Percentiles rank a stretch among this genome's conserved stretches.
Evolutionary conservation across 352 stramenopile genomes (phyloP).

Genomic region (Pythium folliculosum): DNA sequence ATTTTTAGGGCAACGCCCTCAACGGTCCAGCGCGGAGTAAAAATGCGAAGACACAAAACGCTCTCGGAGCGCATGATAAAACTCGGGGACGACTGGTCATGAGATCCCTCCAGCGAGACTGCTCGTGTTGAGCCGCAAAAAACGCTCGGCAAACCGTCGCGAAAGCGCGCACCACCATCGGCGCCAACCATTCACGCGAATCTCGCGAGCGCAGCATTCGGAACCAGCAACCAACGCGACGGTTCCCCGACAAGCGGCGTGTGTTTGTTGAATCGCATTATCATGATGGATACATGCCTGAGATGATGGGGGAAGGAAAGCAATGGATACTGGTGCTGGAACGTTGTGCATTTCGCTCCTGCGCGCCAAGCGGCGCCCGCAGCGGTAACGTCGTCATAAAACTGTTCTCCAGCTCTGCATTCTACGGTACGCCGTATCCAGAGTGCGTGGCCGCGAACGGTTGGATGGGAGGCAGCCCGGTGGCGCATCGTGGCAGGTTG

Average conservation of each 20-base stretch:
- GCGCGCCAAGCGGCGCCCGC: background rate
- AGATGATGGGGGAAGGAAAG: background rate
- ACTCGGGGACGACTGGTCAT: background rate
- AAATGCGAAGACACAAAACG: constrained; percentile 2
- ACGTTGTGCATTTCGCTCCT: background rate
- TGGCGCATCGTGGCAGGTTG: background rate
- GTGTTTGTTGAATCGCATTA: background rate
- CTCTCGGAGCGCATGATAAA: background rate
- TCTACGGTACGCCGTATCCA: constrained; percentile 5
- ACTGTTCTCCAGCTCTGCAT: background rate
- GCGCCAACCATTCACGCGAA: too few species aligned
- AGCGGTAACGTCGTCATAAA: background rate
- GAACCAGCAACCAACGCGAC: background rate
- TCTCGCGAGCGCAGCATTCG: background rate
- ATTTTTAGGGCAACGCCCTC: background rate
- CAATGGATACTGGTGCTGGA: background rate
- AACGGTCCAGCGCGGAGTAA: background rate
- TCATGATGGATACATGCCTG: constrained; percentile 2
- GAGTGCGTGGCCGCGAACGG: background rate
- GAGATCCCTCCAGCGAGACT: background rate
- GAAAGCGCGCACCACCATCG: background rate
- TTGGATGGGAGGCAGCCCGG: background rate
- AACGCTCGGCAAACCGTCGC: background rate
- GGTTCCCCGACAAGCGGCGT: background rate
- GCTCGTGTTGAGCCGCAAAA: background rate